Base-by-base conservation (phyloP, 1,284 basidiomycete genomes). In the Amylostereum chailletii region DNA sequence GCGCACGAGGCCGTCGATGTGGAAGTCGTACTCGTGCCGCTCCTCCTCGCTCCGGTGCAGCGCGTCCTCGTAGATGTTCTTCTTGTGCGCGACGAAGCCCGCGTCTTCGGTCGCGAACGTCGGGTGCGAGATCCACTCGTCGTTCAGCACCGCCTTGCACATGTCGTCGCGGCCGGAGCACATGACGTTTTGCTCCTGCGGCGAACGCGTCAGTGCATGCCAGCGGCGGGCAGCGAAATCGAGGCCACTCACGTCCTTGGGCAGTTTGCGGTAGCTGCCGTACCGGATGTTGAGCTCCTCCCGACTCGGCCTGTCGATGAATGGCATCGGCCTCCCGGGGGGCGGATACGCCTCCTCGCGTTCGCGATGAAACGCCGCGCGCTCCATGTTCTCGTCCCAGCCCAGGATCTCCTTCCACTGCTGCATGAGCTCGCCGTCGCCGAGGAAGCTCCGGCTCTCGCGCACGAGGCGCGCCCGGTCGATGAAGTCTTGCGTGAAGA, bases 11-110 rank as follows among this genome's bases (percentile, higher is more conserved):
- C 94, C 95, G 63, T 98, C 95, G 60, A 98, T 93, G 66, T 99
- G 93, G 72, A 96, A 99, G 67, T 98, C 95, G 65, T 98, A 99
- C 67, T 98, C 95, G 68, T 98, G 95, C 7, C 95, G 83, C 66
- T 99, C 96, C 65, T 99, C 95, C 63, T 99, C 95, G 48, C 87
- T 90, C 43, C 94, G 88, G 69, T 97, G 94, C n/a, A 98, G 77
- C 0, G 94, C 94, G 62, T 98, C 95, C 64, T 98, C 95, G 66
- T 91, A 98, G 1, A 86, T 76, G 66, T 98, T 99, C 77, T 96
- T 97, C 71, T 89, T 89, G 65, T 94, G 89, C 1, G 91, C 82
- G 46, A 90, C 74, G 71, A 97, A 97, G 0, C 88, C 90, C 1
- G 88, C 81, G 53, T 96, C 91, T 61, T 98, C 95, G 64, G 90